Base-by-base conservation (phyloP, 345 rosid species). In the Alliaria petiolata region DNA sequence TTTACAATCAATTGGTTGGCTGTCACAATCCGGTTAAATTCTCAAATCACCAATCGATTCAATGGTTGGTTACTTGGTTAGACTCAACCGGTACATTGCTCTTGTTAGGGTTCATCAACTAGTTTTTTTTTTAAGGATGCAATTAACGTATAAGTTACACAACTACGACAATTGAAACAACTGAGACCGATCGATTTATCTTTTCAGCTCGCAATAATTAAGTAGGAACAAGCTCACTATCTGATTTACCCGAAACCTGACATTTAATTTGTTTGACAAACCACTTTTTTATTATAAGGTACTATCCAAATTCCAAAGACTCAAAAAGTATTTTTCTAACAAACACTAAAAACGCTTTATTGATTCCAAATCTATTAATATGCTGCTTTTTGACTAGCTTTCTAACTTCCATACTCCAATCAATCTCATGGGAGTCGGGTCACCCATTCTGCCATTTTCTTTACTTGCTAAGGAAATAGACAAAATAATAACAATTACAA, bases 311-410 rank as follows among this genome's bases (percentile, higher is more conserved):
- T n/a, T n/a, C n/a, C n/a, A n/a, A n/a, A n/a, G n/a, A n/a, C n/a
- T n/a, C n/a, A n/a, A n/a, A 47, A 64, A 44, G 39, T 17, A 31
- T 8, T 54, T 16, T 52, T 8, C 6, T 43, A 50, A 33, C 57
- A 67, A 42, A 60, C 46, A 58, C 30, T 49, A 47, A 39, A 49
- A 58, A 10, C 28, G 19, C 67, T 73, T 65, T 74, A n/a, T 49
- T 38, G 55, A 67, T 74, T 50, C 31, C 30, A 63, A 66, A 74
- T 51, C 62, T 56, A 31, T 31, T 58, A 40, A 33, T 8, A 47
- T 28, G 28, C 45, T 66, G 52, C 72, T 59, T 74, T 73, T 67
- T 78, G 78, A 78, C 81, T 80, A 77, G 77, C 76, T 77, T 73
- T 67, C 22, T 36, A 79, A 7, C 22, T 22, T 75, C 74, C 74